Evolutionary conservation across 148 eudicot species (phyloP), one percentile per base, ranked within the genome.

Genomic region (Polygonum maritimum): DNA sequence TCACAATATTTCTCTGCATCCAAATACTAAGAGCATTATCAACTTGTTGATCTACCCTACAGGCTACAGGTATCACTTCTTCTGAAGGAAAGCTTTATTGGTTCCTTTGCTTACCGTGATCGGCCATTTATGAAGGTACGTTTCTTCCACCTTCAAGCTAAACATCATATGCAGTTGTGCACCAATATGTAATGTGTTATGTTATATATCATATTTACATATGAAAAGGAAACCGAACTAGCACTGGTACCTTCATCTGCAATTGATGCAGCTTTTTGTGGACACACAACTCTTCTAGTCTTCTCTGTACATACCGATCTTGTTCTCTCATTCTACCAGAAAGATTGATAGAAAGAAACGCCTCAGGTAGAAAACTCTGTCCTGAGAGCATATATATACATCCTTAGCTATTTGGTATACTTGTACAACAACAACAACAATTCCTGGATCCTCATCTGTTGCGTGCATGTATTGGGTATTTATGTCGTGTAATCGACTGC

Each of bases 281-380:
- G 93, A 92, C 77, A 92, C 98, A 47, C 98, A 94, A 75, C 85
- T 94, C 80, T 94, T n/a, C n/a, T n/a, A n/a, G n/a, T n/a, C n/a
- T n/a, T 94, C 87, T 92, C 97, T 71, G 98, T 92, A 79, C 98
- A 89, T 84, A 94, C 98, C n/a, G 98, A 94, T 85, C 90, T 92
- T 75, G 91, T 87, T 71, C 93, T 94, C 73, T 90, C 97, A 73
- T 85, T 90, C 77, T 87, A 89, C 82, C 98, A 94, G 86, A 92
- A 92, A 83, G 97, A 92, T 77, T 94, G 79, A 77, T 40, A 38
- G 71, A 13, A 44, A 45, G 11, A 44, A 54, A 54, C 39, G 74
- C 67, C 78, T 67, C 71, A 67, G 71, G 71, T 16, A 35, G 15
- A 67, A 15, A 67, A 35, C 4, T 67, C 71, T 7, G 44, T 38